Evolutionary conservation across 805 yeast genomes (phyloP).

Genomic region (Grigorovia humatica): DNA sequence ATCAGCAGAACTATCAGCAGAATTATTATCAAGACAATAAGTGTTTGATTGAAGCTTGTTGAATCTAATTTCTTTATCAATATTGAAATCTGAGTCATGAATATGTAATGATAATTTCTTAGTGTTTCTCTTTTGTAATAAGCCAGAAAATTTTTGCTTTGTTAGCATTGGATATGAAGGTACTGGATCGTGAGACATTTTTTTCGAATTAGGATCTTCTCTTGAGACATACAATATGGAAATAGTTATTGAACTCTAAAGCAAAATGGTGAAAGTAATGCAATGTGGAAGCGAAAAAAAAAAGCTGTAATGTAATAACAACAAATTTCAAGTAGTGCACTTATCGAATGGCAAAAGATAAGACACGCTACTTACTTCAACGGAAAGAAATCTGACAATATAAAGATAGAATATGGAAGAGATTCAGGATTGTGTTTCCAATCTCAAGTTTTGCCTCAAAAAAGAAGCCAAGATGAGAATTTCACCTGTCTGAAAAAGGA

Average conservation of each 20-base stretch:
- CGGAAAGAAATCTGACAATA: no score
- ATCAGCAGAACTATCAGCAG: conserved; percentile 1
- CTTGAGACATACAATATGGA: background rate
- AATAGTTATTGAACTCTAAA: background rate
- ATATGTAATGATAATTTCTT: conserved; percentile 19
- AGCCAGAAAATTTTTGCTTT: conserved; percentile 10
- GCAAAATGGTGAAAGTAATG: background rate
- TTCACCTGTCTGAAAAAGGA: background rate
- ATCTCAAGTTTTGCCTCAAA: background rate
- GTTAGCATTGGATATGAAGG: background rate
- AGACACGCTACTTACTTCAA: no score
- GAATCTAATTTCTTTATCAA: background rate
- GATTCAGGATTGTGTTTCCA: no score
- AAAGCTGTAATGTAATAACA: background rate
- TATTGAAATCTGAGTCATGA: background rate
- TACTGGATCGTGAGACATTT: background rate
- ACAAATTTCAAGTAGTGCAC: background rate
- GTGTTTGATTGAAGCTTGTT: background rate
- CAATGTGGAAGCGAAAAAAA: no score
- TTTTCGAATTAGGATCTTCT: background rate
- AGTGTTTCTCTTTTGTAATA: conserved; percentile 22
- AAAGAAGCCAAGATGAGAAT: background rate
- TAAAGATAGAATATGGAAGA: no score
- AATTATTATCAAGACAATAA: conserved; percentile 1
- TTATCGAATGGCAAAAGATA: no score